Base-by-base conservation (phyloP, 2,329 filamentous ascomycete species). In the Dactylella cylindrospora region DNA sequence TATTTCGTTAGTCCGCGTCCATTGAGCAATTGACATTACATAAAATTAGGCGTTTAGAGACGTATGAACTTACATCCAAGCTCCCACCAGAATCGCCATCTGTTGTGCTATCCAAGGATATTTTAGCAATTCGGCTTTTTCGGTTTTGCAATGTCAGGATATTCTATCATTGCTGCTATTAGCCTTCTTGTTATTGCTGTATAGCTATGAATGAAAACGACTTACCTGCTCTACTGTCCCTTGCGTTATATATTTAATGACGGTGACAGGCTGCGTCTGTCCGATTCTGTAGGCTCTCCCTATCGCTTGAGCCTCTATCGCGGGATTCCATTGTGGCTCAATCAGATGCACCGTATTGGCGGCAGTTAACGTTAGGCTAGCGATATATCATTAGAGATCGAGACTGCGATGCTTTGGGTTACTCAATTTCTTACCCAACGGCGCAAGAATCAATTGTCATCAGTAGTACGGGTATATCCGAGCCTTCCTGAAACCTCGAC, bases 271-370 rank as follows among this genome's bases (percentile, higher is more conserved):
- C n/a, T 91, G 79, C 68, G 82, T 93, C 76, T 98, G 93, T 0
- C 93, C 90, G 1, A 95, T 77, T 15, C 90, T 84, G 72, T 95
- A 90, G 3, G 97, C 88, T 19, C 93, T 88, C 71, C 96, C 93
- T 5, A 97, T 80, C 1, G 93, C 93, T 74, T 98, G 93, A 2
- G 90, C 88, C 72, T 97, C 91, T 0, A 90, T 88, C 0, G 90
- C 90, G 0, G 93, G 93, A 70, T 98, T 98, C 76, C 91, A 97
- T 70, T 96, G 90, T 2, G 93, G 93, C 72, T 98, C 93, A 90
- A 97, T 96, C 68, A 97, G 86, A 72, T 93, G 96, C 10, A 94
- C 91, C 51, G 82, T 86, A 71, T 84, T 93, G 25, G 85, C 91
- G 0, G 87, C 79, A 0, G 90, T 96, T 50, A 97, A 76, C 70